Evolutionary conservation across 306 rosid species (phyloP), one percentile per base, ranked within the genome.

Genomic region (Lablab purpureus): DNA sequence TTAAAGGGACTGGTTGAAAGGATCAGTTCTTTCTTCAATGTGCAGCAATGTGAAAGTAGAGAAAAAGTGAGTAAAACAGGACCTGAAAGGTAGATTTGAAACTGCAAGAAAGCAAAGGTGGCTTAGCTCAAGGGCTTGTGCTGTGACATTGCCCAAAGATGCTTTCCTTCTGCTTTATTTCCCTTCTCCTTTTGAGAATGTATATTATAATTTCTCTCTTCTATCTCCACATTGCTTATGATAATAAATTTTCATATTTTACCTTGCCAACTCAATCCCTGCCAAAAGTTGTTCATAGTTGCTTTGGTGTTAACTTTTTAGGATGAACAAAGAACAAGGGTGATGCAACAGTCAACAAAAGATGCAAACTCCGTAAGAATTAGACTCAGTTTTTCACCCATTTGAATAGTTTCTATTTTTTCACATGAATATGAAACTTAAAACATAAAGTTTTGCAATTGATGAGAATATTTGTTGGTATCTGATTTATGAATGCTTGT

Each of bases 21-120:
- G 82, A 75, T 84, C 30, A 85, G 81, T 76, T 84, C 83, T 89
- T 91, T 91, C 96, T 87, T 91, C 80, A 45, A 27, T 70, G 46
- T 80, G 67, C 85, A 84, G 90, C 87, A 89, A 91, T 73, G 77
- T 47, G 78, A 59, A 59, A 71, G 85, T 36, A 46, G 28, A 74
- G 76, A 79, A 81, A 77, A 80, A 84, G 85, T 75, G 78, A 11
- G 58, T 62, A 21, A 56, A 74, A 64, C 14, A 67, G 18, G 12
- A 56, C 13, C 15, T 51, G 55, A 73, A 75, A 49, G 59, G 74
- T 32, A 60, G 86, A 41, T 63, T 79, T 74, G 81, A 76, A 43
- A 73, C 67, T 41, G 74, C 71, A 67, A 77, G 76, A 84, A 74
- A 88, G 76, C 50, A 79, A 69, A 82, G 81, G 77, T 67, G 55